Evolutionary conservation across 1,284 basidiomycete genomes (phyloP).

Genomic region (Rhodotorula sp.): DNA sequence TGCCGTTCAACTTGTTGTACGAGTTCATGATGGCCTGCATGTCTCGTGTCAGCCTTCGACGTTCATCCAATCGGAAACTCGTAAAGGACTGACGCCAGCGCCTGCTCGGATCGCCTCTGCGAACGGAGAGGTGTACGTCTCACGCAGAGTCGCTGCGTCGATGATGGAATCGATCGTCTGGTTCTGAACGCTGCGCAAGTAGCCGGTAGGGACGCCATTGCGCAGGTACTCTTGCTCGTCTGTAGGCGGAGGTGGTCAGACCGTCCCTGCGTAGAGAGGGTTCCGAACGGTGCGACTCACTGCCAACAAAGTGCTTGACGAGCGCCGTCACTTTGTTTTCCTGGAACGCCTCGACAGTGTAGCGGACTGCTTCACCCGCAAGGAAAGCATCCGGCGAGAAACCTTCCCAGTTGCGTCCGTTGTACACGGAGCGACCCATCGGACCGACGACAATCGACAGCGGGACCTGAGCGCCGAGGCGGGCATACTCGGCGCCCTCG

Average conservation of each 20-base stretch:
- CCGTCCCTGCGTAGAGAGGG: background rate
- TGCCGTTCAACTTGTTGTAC: constrained; percentile 24
- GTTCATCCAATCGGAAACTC: no score
- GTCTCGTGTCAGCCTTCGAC: no score
- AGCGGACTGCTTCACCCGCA: background rate
- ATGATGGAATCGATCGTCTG: constrained; percentile 58
- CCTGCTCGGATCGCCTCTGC: constrained; percentile 65
- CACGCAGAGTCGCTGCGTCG: constrained; percentile 5
- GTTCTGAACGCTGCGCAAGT: constrained; percentile 60
- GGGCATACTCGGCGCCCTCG: constrained; percentile 54
- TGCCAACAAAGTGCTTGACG: constrained; percentile 35
- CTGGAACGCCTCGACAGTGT: constrained; percentile 59
- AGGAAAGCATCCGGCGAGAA: constrained; percentile 55
- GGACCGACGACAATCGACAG: constrained; percentile 41
- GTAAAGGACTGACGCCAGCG: constrained; percentile 51
- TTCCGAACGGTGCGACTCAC: background rate
- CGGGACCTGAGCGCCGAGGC: constrained; percentile 74
- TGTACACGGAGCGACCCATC: constrained; percentile 9
- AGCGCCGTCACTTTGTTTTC: constrained; percentile 58
- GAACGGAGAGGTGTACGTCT: constrained; percentile 14
- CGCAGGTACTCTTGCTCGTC: constrained; percentile 28
- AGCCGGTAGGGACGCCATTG: constrained; percentile 55
- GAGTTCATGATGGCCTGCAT: constrained; percentile 50
- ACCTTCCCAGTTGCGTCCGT: constrained; percentile 80
- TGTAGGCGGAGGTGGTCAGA: background rate